A percentile compares a stretch with the other conserved stretches of the same genome.
Conservation (phyloP, 495 filamentous ascomycete species). For the Friedmanniomyces simplex region DNA sequence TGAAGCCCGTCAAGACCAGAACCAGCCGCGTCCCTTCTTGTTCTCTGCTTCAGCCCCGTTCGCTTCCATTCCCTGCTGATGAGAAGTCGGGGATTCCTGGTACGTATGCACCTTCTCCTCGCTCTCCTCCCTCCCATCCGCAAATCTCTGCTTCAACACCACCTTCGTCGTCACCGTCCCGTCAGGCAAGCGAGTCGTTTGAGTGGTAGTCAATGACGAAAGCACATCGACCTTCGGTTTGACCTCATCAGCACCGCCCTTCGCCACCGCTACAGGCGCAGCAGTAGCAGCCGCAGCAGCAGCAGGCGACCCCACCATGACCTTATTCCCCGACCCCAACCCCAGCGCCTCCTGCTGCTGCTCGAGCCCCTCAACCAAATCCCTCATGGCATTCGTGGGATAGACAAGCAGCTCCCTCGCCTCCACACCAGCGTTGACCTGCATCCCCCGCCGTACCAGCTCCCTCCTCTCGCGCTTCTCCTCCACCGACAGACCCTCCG, state of each 20-base stretch:
- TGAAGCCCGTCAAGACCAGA: slow-evolving; percentile 1
- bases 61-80: not conserved
- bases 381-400: not conserved
- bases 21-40: slow-evolving; percentile 7
- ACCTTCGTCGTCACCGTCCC: slow-evolving; percentile 51
- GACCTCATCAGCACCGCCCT: slow-evolving; percentile 3
- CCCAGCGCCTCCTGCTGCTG: slow-evolving; percentile 6
- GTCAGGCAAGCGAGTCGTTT: slow-evolving; percentile 44
- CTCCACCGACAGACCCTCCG: no score
- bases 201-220: slow-evolving; percentile 48
- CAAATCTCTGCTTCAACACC: slow-evolving; percentile 49
- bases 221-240: slow-evolving; percentile 33
- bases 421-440: not conserved
- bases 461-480: not conserved
- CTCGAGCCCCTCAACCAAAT: not conserved
- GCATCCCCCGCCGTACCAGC: not conserved
- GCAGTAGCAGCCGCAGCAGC: not conserved
- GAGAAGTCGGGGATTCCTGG: not conserved
- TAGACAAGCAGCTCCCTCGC: not conserved
- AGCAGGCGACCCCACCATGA: not conserved
- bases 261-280: not conserved
- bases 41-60: not conserved
- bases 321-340: not conserved
- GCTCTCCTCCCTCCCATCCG: slow-evolving; percentile 53
- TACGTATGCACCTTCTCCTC: slow-evolving; percentile 36